These are phyloP conservation scores for Paralagenidium karlingii DNA, from an alignment of 352 stramenopile species.

Conservation along the genomic window DNA sequence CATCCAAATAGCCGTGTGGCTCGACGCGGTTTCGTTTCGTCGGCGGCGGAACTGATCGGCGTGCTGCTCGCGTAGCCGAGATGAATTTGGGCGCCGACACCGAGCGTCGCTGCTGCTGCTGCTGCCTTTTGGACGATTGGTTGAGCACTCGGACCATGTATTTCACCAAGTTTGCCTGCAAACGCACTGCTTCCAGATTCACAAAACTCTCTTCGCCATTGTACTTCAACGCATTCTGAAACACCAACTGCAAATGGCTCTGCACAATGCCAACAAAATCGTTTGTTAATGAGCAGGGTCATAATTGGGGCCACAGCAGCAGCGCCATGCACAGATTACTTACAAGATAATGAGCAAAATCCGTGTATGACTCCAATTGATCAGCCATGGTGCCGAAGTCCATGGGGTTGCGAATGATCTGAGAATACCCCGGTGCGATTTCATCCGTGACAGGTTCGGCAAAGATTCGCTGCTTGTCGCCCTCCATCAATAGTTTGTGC, in stretches of 20 bases:
- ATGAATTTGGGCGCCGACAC: slow-evolving; percentile 12
- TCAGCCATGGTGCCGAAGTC: slow-evolving; percentile 91
- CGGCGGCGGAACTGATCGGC: too few relatives aligned
- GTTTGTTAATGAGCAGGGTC: background rate
- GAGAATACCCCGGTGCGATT: slow-evolving; percentile 87
- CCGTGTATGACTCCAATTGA: slow-evolving; percentile 56
- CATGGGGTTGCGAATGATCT: slow-evolving; percentile 84
- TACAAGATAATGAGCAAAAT: slow-evolving; percentile 75
- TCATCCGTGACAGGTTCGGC: slow-evolving; percentile 79
- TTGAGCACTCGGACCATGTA: slow-evolving; percentile 60
- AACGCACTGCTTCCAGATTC: slow-evolving; percentile 37
- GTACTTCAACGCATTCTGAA: slow-evolving; percentile 71
- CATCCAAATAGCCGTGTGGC: slow-evolving; percentile 21
- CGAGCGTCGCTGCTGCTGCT: background rate
- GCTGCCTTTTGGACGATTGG: background rate
- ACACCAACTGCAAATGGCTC: slow-evolving; percentile 59
- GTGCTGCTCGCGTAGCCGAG: too few relatives aligned
- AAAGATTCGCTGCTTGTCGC: slow-evolving; percentile 81
- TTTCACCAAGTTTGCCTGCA: slow-evolving; percentile 48
- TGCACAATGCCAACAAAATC: slow-evolving; percentile 8
- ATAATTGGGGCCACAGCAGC: background rate
- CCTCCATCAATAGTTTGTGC: slow-evolving; percentile 50
- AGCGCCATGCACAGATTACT: slow-evolving; percentile 2
- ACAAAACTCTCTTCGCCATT: too few relatives aligned
- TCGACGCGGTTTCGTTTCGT: slow-evolving; percentile 10